Evolutionary conservation across 1,284 basidiomycete species (phyloP).

Genomic region (Earliella scabrosa): DNA sequence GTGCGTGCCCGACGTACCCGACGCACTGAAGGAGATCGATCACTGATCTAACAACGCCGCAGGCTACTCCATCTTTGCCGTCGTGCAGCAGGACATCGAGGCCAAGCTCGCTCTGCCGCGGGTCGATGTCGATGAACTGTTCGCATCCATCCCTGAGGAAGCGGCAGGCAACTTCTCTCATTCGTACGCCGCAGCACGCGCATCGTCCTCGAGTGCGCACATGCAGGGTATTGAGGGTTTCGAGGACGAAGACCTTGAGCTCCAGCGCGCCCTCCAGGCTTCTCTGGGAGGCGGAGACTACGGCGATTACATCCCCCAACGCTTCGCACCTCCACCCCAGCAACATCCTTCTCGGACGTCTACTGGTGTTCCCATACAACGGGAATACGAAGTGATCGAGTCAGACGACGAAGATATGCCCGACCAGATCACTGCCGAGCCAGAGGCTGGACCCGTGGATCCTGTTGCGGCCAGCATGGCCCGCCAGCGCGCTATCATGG

Average conservation of each 20-base stretch:
- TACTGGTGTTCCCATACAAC: conserved; percentile 1
- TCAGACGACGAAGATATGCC: conserved; percentile 19
- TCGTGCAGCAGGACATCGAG: conserved; percentile 59
- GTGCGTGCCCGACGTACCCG: conserved; percentile 38
- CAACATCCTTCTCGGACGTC: background rate
- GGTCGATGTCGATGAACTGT: conserved; percentile 68
- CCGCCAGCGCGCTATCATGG: conserved; percentile 63
- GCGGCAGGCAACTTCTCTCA: conserved; percentile 33
- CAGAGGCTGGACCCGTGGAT: conserved; percentile 40
- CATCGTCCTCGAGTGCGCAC: conserved; percentile 14
- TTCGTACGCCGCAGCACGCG: conserved; percentile 21
- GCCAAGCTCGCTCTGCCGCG: conserved; percentile 56
- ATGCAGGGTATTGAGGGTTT: conserved; percentile 43
- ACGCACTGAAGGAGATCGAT: background rate
- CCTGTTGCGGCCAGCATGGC: conserved; percentile 70
- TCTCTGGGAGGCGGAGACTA: conserved; percentile 47
- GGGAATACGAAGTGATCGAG: conserved; percentile 17
- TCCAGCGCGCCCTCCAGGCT: conserved; percentile 86
- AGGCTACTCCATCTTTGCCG: conserved; percentile 92
- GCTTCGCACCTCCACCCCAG: background rate
- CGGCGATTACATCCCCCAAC: conserved; percentile 10
- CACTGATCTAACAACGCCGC: background rate
- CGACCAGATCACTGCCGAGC: background rate
- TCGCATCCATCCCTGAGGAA: conserved; percentile 60
- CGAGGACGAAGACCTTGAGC: conserved; percentile 86